Percentiles rank a stretch among this genome's conserved stretches.
phyloP scores from a whole-genome alignment of 345 rosid genomes.

The Brassica rapa region DNA sequence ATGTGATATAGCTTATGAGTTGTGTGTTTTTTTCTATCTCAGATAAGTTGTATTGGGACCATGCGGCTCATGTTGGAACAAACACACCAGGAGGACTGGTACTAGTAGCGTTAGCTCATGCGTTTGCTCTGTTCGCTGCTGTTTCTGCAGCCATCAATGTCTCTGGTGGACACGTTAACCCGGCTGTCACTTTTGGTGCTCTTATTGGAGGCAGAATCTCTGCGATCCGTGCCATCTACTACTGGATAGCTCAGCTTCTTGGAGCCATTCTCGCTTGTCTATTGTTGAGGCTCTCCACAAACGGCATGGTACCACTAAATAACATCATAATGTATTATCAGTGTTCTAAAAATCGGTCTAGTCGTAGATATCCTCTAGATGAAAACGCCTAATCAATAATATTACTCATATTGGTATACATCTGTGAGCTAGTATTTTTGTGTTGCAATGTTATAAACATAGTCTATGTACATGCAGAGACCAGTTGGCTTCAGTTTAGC shows the following conservation, averaged over 20 bases:
- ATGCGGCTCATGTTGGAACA: constrained; percentile 32
- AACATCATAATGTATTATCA: neutral
- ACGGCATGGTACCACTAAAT: constrained; percentile 54
- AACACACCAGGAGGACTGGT: constrained; percentile 51
- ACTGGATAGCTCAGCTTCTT: constrained; percentile 79
- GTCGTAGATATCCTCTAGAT: too few relatives aligned
- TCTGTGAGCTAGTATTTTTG: neutral
- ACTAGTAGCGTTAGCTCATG: constrained; percentile 67
- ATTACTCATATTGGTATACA: neutral
- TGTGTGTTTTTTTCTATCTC: neutral
- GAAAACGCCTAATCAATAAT: too few relatives aligned
- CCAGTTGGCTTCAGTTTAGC: constrained; percentile 59
- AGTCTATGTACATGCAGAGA: constrained; percentile 48
- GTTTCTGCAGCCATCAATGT: constrained; percentile 62
- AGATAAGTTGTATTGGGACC: constrained; percentile 53
- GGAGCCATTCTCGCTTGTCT: constrained; percentile 65
- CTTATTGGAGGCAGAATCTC: constrained; percentile 75
- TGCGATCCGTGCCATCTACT: constrained; percentile 54
- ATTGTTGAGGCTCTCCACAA: constrained; percentile 59
- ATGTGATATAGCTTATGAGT: neutral
- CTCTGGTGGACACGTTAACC: constrained; percentile 81
- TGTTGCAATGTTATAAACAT: neutral
- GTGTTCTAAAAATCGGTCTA: too few relatives aligned
- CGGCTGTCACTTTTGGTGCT: constrained; percentile 78
- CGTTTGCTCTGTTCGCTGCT: constrained; percentile 61